Conservation (phyloP, 495 filamentous ascomycete genomes). For the Physcia stellaris region DNA sequence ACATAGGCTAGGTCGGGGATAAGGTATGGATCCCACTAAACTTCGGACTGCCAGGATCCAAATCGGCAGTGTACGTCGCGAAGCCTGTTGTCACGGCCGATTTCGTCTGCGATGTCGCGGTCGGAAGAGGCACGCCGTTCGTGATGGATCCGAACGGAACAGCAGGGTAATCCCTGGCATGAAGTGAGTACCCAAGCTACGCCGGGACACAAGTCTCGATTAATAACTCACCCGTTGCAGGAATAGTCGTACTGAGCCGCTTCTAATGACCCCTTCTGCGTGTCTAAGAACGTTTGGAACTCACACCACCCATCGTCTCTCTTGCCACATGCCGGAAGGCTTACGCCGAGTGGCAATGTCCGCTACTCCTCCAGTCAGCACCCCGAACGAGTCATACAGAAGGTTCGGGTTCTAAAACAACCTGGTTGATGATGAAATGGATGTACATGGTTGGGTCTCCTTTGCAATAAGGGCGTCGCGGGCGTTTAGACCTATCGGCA, state of each 20-base stretch:
- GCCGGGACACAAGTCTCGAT: neutral
- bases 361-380: slow-evolving; percentile 26
- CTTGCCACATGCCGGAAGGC: slow-evolving; percentile 40
- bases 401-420: too few species aligned
- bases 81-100: too few species aligned
- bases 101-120: too few species aligned
- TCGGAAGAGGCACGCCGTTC: slow-evolving; percentile 31
- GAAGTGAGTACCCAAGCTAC: neutral
- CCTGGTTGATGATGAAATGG: slow-evolving; percentile 47
- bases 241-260: slow-evolving; percentile 37
- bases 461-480: slow-evolving; percentile 17
- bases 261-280: slow-evolving; percentile 29
- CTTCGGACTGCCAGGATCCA: too few species aligned
- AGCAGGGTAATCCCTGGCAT: slow-evolving; percentile 20
- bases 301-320: slow-evolving; percentile 56
- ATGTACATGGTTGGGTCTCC: slow-evolving; percentile 37
- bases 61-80: too few species aligned
- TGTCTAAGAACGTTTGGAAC: slow-evolving; percentile 38
- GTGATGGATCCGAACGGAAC: slow-evolving; percentile 28
- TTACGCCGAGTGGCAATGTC: slow-evolving; percentile 42
- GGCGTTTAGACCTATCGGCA: slow-evolving; percentile 22
- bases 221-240: slow-evolving; percentile 30
- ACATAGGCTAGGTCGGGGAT: too few species aligned
- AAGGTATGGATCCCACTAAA: too few species aligned
- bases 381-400: too few species aligned